Conservation (phyloP, 1,284 basidiomycete genomes). For the Polyporus tsugae region DNA sequence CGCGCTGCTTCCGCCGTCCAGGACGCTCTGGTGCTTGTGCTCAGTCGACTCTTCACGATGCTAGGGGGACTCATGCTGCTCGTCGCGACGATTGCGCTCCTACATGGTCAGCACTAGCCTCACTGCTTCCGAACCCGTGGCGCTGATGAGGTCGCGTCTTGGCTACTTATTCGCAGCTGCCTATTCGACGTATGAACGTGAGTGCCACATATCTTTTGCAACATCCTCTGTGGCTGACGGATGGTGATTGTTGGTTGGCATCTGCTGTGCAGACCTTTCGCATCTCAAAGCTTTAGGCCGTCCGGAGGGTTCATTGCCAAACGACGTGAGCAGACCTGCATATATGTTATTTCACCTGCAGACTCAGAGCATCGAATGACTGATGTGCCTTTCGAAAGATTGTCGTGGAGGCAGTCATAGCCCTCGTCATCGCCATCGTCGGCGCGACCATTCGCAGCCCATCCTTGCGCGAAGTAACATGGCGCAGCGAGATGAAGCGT, state of each 20-base stretch:
- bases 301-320: constrained; percentile 70
- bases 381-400: constrained; percentile 55
- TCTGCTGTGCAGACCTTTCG: constrained; percentile 63
- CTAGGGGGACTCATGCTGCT: constrained; percentile 40
- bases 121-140: background rate
- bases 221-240: background rate
- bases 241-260: constrained; percentile 20
- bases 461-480: constrained; percentile 79
- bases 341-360: background rate
- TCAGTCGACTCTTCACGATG: constrained; percentile 30
- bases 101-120: constrained; percentile 40
- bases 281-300: constrained; percentile 76
- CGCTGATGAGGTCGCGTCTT: constrained; percentile 20
- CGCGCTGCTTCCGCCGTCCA: constrained; percentile 8
- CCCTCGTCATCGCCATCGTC: constrained; percentile 72
- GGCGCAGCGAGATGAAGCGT: constrained; percentile 90
- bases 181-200: constrained; percentile 72
- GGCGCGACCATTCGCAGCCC: constrained; percentile 78
- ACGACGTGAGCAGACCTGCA: constrained; percentile 56
- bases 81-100: constrained; percentile 38
- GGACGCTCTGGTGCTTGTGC: background rate
- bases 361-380: background rate
- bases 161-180: constrained; percentile 46
- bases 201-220: constrained; percentile 38
- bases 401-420: constrained; percentile 69